Conservation (phyloP, 1,284 basidiomycete genomes). For the Schizopora paradoxa region DNA sequence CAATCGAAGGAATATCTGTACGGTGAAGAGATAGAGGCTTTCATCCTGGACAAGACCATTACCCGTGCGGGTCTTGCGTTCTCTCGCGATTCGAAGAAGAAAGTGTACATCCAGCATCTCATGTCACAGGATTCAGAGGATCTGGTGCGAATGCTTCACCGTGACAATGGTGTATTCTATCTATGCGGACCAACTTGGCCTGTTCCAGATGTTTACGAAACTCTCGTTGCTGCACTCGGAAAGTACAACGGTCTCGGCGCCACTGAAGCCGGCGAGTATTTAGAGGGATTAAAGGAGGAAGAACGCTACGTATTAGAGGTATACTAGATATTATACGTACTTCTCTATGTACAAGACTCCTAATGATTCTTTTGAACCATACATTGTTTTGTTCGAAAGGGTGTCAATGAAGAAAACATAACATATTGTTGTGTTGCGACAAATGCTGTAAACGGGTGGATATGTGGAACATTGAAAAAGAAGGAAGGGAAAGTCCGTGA, state of each 20-base stretch:
- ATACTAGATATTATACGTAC: slow-evolving; percentile 21
- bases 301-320: slow-evolving; percentile 98
- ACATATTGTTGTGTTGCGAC: too few species aligned
- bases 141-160: slow-evolving; percentile 70
- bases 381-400: too few species aligned
- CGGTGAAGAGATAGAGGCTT: slow-evolving; percentile 86
- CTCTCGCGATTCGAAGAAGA: slow-evolving; percentile 88
- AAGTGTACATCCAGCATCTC: slow-evolving; percentile 98
- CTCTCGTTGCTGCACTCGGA: slow-evolving; percentile 76
- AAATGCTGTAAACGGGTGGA: too few species aligned
- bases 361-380: not conserved
- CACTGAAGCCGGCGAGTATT: slow-evolving; percentile 71
- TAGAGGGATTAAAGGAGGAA: slow-evolving; percentile 93
- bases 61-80: slow-evolving; percentile 92
- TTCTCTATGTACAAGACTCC: not conserved
- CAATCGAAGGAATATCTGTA: slow-evolving; percentile 95
- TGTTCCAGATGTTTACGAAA: slow-evolving; percentile 94
- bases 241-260: slow-evolving; percentile 66
- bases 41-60: slow-evolving; percentile 78
- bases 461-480: too few species aligned
- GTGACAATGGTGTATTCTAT: slow-evolving; percentile 83
- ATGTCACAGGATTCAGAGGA: slow-evolving; percentile 86
- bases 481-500: too few species aligned
- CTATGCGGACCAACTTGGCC: slow-evolving; percentile 99
- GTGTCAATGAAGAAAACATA: too few species aligned